These are phyloP conservation scores for Curvularia lunata DNA, from an alignment of 2,329 filamentous ascomycete genomes.

Conservation along the genomic window DNA sequence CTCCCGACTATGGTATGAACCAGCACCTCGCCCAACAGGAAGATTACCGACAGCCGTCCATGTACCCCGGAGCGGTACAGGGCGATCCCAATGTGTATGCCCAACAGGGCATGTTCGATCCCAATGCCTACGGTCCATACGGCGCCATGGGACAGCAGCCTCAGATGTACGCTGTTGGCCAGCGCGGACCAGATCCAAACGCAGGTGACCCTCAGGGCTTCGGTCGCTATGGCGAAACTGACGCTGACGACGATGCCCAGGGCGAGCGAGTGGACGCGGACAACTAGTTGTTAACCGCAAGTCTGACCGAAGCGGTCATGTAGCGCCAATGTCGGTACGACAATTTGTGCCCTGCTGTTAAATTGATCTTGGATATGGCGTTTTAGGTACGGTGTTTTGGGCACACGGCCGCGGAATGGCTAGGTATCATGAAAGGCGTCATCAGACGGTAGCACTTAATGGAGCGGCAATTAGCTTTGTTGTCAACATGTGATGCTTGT, in stretches of 20 bases:
- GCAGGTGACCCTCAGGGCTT: conserved; percentile 47
- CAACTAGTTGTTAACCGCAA: conserved; percentile 19
- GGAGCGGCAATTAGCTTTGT: conserved; percentile 12
- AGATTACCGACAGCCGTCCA: conserved; percentile 80
- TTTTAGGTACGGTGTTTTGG: conserved; percentile 36
- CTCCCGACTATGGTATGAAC: conserved; percentile 62
- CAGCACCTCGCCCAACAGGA: conserved; percentile 64
- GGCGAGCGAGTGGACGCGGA: conserved; percentile 51
- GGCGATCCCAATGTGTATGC: conserved; percentile 75
- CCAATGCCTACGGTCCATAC: conserved; percentile 82
- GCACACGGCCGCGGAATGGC: conserved; percentile 45
- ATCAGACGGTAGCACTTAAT: conserved; percentile 29
- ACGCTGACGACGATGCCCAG: conserved; percentile 51
- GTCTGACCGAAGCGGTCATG: neutral
- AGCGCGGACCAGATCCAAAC: conserved; percentile 48
- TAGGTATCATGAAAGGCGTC: conserved; percentile 31
- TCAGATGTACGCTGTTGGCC: conserved; percentile 50
- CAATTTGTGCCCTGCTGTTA: conserved; percentile 1
- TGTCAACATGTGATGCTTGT: neutral
- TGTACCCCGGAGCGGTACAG: conserved; percentile 83
- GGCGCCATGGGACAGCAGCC: conserved; percentile 79
- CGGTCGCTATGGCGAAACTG: conserved; percentile 48
- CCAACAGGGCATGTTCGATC: conserved; percentile 80
- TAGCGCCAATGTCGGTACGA: neutral
- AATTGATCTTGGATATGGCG: conserved; percentile 16